A percentile compares a stretch with the other conserved stretches of the same genome.
Conservation (phyloP, 306 rosid genomes). For the Sophora flavescens region DNA sequence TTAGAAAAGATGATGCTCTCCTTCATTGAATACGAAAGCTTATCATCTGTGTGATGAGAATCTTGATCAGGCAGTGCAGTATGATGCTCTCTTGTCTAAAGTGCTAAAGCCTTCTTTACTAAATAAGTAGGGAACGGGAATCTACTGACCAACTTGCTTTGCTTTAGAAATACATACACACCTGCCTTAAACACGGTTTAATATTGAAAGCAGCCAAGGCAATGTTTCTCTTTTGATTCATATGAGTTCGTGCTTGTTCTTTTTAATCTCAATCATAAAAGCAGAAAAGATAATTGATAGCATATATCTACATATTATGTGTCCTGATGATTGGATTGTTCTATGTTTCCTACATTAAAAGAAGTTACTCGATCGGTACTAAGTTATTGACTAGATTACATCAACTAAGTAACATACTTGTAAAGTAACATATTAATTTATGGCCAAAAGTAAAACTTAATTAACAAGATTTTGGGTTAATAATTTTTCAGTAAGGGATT, state of each 20-base stretch:
- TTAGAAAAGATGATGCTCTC: constrained; percentile 17
- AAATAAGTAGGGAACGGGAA: constrained; percentile 50
- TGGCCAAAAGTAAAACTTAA: neutral
- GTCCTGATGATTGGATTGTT: constrained; percentile 40
- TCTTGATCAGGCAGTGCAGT: constrained; percentile 14
- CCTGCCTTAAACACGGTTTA: constrained; percentile 40
- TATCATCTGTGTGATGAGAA: neutral
- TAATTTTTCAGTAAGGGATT: neutral
- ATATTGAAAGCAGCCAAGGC: constrained; percentile 45
- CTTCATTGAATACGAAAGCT: neutral
- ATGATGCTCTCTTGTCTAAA: constrained; percentile 45
- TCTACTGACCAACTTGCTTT: constrained; percentile 51
- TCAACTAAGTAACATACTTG: neutral
- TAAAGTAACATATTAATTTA: neutral
- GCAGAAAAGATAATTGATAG: constrained; percentile 44
- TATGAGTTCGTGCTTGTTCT: constrained; percentile 47
- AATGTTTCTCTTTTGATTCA: constrained; percentile 38
- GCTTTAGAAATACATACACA: constrained; percentile 50
- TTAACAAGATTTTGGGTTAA: neutral
- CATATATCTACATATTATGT: neutral
- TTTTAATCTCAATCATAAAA: constrained; percentile 50
- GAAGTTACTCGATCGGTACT: constrained; percentile 33
- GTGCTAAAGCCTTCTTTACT: constrained; percentile 46
- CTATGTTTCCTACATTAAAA: constrained; percentile 45
- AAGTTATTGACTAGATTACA: constrained; percentile 35